Percentiles rank a stretch among this genome's conserved stretches.
Evolutionary conservation across 129 eudicot species (phyloP).

Genomic region (Tanacetum coccineum): DNA sequence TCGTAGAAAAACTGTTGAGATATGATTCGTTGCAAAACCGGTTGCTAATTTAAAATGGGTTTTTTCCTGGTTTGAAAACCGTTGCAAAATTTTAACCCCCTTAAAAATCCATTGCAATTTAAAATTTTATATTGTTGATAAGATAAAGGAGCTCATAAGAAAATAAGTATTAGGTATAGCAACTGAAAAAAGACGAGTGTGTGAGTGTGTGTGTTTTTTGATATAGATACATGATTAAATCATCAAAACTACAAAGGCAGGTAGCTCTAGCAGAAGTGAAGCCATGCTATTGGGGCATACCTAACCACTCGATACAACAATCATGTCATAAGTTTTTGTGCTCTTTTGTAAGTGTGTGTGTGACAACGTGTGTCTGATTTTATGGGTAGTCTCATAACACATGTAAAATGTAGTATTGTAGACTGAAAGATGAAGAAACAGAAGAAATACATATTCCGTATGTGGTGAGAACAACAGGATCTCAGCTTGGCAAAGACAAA

Average conservation of each 20-base stretch:
- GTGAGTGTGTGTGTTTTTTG: slow-evolving; percentile 3
- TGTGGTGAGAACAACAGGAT: slow-evolving; percentile 57
- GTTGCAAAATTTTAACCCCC: too few relatives aligned
- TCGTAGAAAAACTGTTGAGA: too few relatives aligned
- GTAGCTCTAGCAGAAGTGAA: slow-evolving; percentile 86
- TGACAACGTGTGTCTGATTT: background rate
- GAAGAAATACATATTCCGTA: slow-evolving; percentile 76
- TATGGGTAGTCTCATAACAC: background rate
- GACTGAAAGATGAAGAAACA: slow-evolving; percentile 74
- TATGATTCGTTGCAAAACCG: too few relatives aligned
- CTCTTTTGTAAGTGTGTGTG: slow-evolving; percentile 9
- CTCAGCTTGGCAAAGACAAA: slow-evolving; percentile 57
- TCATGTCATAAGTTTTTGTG: slow-evolving; percentile 47
- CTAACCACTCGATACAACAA: slow-evolving; percentile 69
- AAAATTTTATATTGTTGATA: too few relatives aligned
- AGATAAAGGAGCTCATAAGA: too few relatives aligned
- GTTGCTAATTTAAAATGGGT: too few relatives aligned
- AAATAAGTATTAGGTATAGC: slow-evolving; percentile 67
- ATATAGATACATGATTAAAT: background rate
- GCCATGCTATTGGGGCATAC: slow-evolving; percentile 68
- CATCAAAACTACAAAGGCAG: slow-evolving; percentile 35
- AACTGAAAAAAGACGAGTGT: background rate
- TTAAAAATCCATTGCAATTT: too few relatives aligned
- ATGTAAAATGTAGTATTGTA: slow-evolving; percentile 19
- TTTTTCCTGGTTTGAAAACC: too few relatives aligned